Percentiles rank a stretch among this genome's conserved stretches.
Evolutionary conservation across 2,329 filamentous ascomycete species (phyloP).

Genomic region (Cercospora beticola): DNA sequence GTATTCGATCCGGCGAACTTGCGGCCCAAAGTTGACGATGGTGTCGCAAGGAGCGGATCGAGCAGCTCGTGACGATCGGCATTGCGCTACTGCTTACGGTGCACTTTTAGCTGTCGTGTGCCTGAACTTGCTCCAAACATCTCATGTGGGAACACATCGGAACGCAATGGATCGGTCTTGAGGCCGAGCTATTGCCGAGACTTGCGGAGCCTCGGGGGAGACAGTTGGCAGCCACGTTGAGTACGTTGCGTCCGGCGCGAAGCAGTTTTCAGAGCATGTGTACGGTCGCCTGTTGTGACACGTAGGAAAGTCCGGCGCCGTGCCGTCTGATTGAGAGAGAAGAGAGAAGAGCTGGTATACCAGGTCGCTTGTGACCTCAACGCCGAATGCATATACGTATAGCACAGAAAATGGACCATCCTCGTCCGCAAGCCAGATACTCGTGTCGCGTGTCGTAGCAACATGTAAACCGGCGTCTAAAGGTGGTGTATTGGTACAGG

Average conservation of each 20-base stretch:
- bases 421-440: constrained; percentile 3
- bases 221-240: background rate
- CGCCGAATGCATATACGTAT: constrained; percentile 9
- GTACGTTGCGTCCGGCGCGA: background rate
- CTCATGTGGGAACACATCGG: background rate
- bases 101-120: background rate
- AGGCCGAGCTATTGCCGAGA: constrained; percentile 3
- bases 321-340: background rate
- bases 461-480: constrained; percentile 8
- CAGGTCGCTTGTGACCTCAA: constrained; percentile 1
- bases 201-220: constrained; percentile 4
- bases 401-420: constrained; percentile 12
- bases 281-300: background rate
- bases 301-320: background rate
- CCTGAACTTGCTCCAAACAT: background rate
- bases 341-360: constrained; percentile 10
- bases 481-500: constrained; percentile 13
- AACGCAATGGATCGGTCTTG: background rate
- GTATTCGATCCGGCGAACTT: background rate
- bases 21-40: background rate
- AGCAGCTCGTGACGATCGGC: background rate
- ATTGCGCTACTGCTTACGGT: background rate
- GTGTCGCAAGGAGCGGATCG: background rate
- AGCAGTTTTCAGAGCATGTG: background rate
- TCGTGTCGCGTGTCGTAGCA: constrained; percentile 7